Base-by-base conservation (phyloP, 2,329 filamentous ascomycete species). In the Lecanicillium sp. region DNA sequence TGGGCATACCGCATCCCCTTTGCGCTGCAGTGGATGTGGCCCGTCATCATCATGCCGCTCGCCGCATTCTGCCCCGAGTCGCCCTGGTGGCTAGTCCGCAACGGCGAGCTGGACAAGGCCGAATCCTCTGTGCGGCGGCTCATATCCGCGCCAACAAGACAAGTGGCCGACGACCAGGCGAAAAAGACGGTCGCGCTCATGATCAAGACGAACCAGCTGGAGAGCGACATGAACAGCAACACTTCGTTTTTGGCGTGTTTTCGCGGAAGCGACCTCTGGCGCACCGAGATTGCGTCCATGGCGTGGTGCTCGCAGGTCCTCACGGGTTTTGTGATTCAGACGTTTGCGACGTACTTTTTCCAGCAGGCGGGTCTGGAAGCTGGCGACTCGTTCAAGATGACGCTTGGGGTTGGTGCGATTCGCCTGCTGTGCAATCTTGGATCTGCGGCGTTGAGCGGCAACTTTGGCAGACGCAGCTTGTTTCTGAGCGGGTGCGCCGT, bases 1-100 rank as follows among this genome's bases (percentile, higher is more conserved):
- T 71, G 64, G 63, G 60, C 62, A 0, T 73, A 67, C 46, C 56
- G 62, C 6, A 66, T 64, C 9, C 68, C 68, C 0, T 73, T 67
- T 39, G 67, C 59, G 1, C 38, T 71, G 0, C 68, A 72, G 43
- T 73, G 70, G 69, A 48, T 62, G 4, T 73, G 65, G 60, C 66
- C 68, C 0, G 52, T 62, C 1, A 52, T 64, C 2, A 51, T 72
- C 2, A 43, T 70, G 4, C 47, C 62, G 0, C 48, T 56, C 2
- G 51, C 68, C 2, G 45, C 50, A 9, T 63, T 70, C 20, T 64
- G 66, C 1, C 70, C 69, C 0, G 68, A 72, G 39, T 66, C 62
- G 1, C 70, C 70, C 0, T 57, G 65, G 61, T 65, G 62, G 50
- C 54, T 62, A 1, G 58, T 68, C 9, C 57, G 65, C 4, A 44